Evolutionary conservation across 2,329 filamentous ascomycete species (phyloP).

Genomic region (Didymella pinodella): DNA sequence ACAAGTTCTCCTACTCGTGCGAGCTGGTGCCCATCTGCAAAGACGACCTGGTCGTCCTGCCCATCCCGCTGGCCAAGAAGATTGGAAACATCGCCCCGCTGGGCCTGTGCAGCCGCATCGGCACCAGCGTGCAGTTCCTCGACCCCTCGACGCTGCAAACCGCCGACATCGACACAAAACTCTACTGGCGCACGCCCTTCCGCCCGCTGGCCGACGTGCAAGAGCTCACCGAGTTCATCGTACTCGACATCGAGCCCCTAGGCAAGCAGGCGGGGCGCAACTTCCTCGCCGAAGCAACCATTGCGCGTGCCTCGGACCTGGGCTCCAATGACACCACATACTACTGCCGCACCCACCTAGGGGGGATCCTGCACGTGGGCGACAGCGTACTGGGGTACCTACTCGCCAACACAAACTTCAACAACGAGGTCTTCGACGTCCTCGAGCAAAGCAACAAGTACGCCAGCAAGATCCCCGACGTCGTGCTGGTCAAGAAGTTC

Average conservation of each 20-base stretch:
- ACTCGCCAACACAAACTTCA: constrained; percentile 88
- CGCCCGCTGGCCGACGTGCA: constrained; percentile 80
- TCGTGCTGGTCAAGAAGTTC: constrained; percentile 95
- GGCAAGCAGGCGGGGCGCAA: constrained; percentile 80
- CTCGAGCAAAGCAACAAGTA: constrained; percentile 80
- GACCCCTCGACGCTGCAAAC: constrained; percentile 92
- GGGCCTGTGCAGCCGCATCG: constrained; percentile 84
- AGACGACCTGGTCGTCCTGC: constrained; percentile 93
- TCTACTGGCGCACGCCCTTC: constrained; percentile 94
- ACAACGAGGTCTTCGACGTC: constrained; percentile 84
- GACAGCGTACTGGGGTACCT: constrained; percentile 97
- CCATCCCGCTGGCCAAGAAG: constrained; percentile 85
- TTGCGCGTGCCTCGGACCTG: constrained; percentile 86
- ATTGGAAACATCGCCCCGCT: constrained; percentile 89
- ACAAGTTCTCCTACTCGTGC: constrained; percentile 92
- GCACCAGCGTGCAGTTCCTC: constrained; percentile 86
- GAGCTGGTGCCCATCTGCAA: constrained; percentile 96
- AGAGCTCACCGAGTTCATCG: constrained; percentile 88
- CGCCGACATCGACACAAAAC: constrained; percentile 78
- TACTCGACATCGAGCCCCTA: constrained; percentile 90
- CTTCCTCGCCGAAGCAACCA: constrained; percentile 84
- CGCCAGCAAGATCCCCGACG: constrained; percentile 82
- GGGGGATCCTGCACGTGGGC: constrained; percentile 82
- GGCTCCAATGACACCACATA: constrained; percentile 87
- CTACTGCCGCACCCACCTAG: constrained; percentile 89